These are phyloP conservation scores for Inga laurina DNA, from an alignment of 306 rosid species.

Conservation along the genomic window DNA sequence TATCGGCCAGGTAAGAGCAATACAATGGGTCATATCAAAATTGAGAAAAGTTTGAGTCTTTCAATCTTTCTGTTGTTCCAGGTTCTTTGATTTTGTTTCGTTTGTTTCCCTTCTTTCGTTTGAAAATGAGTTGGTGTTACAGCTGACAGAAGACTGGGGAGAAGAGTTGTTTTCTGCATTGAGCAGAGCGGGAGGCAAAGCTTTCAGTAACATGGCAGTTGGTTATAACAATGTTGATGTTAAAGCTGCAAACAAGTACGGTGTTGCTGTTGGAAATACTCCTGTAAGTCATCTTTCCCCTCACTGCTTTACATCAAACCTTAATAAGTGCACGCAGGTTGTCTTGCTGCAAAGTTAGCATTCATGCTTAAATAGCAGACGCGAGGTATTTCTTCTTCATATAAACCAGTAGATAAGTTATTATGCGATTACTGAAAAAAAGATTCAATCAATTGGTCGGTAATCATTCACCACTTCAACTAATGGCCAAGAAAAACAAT, in stretches of 20 bases:
- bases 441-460: not conserved
- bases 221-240: conserved; percentile 97
- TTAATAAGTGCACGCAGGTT: not conserved
- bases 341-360: not conserved
- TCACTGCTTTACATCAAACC: not conserved
- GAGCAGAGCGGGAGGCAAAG: conserved; percentile 96
- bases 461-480: not conserved
- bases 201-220: conserved; percentile 98
- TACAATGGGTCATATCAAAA: not conserved
- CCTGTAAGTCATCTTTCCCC: conserved; percentile 35
- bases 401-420: not conserved
- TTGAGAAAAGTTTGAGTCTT: conserved; percentile 5
- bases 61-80: not conserved
- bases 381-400: not conserved
- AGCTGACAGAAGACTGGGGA: conserved; percentile 99
- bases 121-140: conserved; percentile 31
- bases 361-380: not conserved
- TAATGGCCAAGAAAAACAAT: not conserved
- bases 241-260: conserved; percentile 73
- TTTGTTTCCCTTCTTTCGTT: not conserved
- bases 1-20: conserved; percentile 78
- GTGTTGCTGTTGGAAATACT: conserved; percentile 78
- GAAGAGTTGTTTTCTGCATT: conserved; percentile 91
- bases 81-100: not conserved
- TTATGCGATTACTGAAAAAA: not conserved